These are phyloP conservation scores for Cercophora sp. DNA, from an alignment of 495 filamentous ascomycete genomes.

Conservation along the genomic window DNA sequence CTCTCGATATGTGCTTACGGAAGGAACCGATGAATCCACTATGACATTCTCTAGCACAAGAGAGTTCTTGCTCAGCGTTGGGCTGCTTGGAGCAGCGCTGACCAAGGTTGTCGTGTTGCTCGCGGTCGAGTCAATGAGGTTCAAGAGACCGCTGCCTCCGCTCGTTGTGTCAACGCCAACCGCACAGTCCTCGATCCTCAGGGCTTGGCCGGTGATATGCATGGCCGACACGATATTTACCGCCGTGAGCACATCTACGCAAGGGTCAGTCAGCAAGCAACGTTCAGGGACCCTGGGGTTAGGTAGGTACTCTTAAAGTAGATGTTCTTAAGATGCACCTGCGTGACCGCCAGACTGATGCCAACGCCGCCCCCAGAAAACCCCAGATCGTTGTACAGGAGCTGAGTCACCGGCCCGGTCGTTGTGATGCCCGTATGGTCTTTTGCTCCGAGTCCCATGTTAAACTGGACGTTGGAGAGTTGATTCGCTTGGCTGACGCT, in stretches of 20 bases:
- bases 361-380: constrained; percentile 49
- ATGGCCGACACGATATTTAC: constrained; percentile 36
- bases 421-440: constrained; percentile 40
- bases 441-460: constrained; percentile 47
- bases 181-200: constrained; percentile 45
- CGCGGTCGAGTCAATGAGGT: constrained; percentile 41
- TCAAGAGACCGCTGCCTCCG: constrained; percentile 45
- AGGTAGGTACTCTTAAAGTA: constrained; percentile 30
- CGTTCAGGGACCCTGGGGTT: neutral
- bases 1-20: constrained; percentile 5
- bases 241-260: constrained; percentile 29
- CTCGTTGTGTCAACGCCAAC: constrained; percentile 51
- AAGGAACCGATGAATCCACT: constrained; percentile 15
- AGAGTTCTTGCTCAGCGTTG: constrained; percentile 38
- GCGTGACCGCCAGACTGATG: constrained; percentile 45
- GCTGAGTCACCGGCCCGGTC: constrained; percentile 29
- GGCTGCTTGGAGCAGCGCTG: constrained; percentile 19
- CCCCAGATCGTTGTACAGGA: constrained; percentile 47
- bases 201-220: constrained; percentile 40
- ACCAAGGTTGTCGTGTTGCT: constrained; percentile 37
- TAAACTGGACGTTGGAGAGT: constrained; percentile 61
- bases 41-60: constrained; percentile 51
- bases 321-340: constrained; percentile 49
- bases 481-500: constrained; percentile 58
- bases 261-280: neutral